These are phyloP conservation scores for Solanum sitiens DNA, from an alignment of 257 asterid species.

Conservation along the genomic window DNA sequence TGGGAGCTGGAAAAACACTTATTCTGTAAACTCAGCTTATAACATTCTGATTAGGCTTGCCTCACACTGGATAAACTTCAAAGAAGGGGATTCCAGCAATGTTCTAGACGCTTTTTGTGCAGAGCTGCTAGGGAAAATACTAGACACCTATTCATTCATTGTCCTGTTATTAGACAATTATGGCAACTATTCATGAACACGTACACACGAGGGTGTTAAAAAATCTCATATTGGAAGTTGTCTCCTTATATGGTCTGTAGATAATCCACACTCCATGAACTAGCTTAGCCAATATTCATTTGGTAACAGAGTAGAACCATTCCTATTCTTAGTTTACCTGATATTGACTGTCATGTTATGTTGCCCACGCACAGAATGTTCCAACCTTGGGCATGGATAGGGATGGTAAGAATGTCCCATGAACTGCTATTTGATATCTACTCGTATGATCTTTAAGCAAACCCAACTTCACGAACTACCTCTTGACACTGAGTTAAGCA, in stretches of 20 bases:
- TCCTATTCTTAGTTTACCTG: neutral
- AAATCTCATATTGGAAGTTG: neutral
- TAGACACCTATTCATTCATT: neutral
- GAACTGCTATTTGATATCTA: neutral
- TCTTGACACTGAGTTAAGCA: neutral
- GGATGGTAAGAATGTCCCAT: neutral
- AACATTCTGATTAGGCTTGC: neutral
- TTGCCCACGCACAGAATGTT: neutral
- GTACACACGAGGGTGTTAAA: neutral
- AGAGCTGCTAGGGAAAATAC: neutral
- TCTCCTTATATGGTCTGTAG: neutral
- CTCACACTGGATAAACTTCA: neutral
- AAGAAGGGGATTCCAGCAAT: neutral
- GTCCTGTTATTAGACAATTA: neutral
- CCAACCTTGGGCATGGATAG: neutral
- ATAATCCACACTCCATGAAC: neutral
- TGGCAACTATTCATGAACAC: neutral
- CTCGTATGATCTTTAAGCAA: neutral
- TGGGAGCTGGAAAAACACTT: neutral
- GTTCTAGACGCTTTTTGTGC: neutral
- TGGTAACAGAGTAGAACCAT: neutral
- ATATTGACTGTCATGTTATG: neutral
- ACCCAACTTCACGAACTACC: neutral
- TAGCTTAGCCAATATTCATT: neutral
- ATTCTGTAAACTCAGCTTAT: neutral